Base-by-base conservation (phyloP, 2,329 filamentous ascomycete species). In the Aspergillus piperis region DNA sequence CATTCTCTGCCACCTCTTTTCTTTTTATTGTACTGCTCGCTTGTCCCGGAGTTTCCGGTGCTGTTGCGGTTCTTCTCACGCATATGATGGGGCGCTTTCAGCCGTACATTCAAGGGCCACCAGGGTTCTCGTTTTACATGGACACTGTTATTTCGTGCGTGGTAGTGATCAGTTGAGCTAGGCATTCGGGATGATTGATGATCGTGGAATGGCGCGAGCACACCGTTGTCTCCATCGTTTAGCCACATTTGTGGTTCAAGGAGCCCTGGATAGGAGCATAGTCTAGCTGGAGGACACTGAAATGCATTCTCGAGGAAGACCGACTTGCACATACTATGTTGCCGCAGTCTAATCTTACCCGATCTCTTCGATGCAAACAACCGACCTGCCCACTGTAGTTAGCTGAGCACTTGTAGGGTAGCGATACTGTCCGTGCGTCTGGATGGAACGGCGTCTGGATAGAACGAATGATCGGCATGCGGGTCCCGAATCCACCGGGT, bases 1-100 rank as follows among this genome's bases (percentile, higher is more conserved):
- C 64, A 47, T 57, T 62, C 57, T 57, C 56, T 61, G 56, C 59
- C 59, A 55, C 52, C 48, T 52, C 32, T 51, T 62, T 61, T 55
- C 30, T 44, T 38, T 25, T 54, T 58, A 44, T 49, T 60, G 39
- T 50, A 57, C 38, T 53, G 60, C 53, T 52, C 11, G 47, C 25
- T 30, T 50, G n/a, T 30, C 25, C 47, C 25, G 47, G 47, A 50
- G 47, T 50, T 50, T 27, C 25, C 47, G 30, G 47, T 50, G 47
- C 47, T 50, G 47, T 50, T 17, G 47, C 47, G 47, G 8, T 27
- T 49, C 7, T 50, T 50, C 11, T 32, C n/a, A 27, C 47, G 47
- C 47, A 50, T 49, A 27, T 27, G 47, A 30, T n/a, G 23, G 27
- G 47, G 47, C 47, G 47, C 47, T 30, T 50, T 50, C 47, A 5